Evolutionary conservation across 768 basidiomycete genomes (phyloP).

Genomic region (Rhizopogon vinicolor): DNA sequence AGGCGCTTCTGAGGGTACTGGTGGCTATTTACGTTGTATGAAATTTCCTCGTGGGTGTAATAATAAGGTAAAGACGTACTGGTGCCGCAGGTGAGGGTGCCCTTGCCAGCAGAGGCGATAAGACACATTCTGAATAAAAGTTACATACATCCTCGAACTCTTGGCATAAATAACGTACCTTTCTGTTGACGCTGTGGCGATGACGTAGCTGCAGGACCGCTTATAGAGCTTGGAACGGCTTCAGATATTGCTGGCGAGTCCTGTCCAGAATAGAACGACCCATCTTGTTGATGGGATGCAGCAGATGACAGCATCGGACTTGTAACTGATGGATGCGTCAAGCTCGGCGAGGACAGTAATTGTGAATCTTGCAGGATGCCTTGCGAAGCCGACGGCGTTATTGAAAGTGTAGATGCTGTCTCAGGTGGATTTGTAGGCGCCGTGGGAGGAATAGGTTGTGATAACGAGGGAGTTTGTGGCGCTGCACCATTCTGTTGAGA

Average conservation of each 20-base stretch:
- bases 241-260: slow-evolving; percentile 75
- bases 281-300: slow-evolving; percentile 55
- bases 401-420: slow-evolving; percentile 35
- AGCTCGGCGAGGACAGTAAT: slow-evolving; percentile 66
- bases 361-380: slow-evolving; percentile 29
- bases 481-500: slow-evolving; percentile 28
- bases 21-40: slow-evolving; percentile 30
- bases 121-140: slow-evolving; percentile 34
- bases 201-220: slow-evolving; percentile 49
- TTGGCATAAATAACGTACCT: slow-evolving; percentile 34
- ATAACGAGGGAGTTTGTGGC: slow-evolving; percentile 36
- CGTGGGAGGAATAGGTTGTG: slow-evolving; percentile 33
- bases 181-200: slow-evolving; percentile 56
- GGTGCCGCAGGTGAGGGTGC: slow-evolving; percentile 37
- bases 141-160: slow-evolving; percentile 17
- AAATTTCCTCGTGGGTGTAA: slow-evolving; percentile 9
- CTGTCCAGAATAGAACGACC: slow-evolving; percentile 67
- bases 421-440: slow-evolving; percentile 24
- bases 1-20: slow-evolving; percentile 31
- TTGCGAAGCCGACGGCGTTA: slow-evolving; percentile 31
- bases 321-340: slow-evolving; percentile 80
- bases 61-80: slow-evolving; percentile 29
- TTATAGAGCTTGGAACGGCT: slow-evolving; percentile 40
- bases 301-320: slow-evolving; percentile 81
- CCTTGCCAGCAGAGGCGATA: slow-evolving; percentile 40